Conservation (phyloP, 2,329 filamentous ascomycete genomes). For the Drechmeria coniospora region DNA sequence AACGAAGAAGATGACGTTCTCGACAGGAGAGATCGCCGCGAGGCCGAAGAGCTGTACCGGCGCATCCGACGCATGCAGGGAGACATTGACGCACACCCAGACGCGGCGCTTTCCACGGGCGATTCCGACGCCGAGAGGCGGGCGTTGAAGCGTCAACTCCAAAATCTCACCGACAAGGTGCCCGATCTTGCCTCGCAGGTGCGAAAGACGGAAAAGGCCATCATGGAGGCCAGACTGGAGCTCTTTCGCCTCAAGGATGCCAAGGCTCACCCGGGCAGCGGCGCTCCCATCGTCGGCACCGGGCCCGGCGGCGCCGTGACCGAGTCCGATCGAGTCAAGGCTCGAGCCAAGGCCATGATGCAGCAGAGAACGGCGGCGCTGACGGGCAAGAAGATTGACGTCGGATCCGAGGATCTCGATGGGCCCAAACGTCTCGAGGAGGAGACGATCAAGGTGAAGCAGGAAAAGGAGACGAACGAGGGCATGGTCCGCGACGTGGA, state of each 20-base stretch:
- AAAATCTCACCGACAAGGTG: slow-evolving; percentile 74
- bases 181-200: slow-evolving; percentile 88
- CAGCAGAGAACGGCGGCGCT: slow-evolving; percentile 89
- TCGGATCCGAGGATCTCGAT: slow-evolving; percentile 54
- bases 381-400: slow-evolving; percentile 65
- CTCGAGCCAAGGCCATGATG: slow-evolving; percentile 95
- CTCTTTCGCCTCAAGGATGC: slow-evolving; percentile 88
- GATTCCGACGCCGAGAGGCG: slow-evolving; percentile 84
- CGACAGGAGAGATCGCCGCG: slow-evolving; percentile 76
- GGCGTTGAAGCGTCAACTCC: slow-evolving; percentile 74
- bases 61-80: slow-evolving; percentile 84
- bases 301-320: slow-evolving; percentile 83
- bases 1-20: slow-evolving; percentile 84
- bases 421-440: slow-evolving; percentile 78
- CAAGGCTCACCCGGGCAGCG: slow-evolving; percentile 74
- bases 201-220: slow-evolving; percentile 76
- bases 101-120: slow-evolving; percentile 49
- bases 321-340: slow-evolving; percentile 87
- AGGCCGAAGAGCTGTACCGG: slow-evolving; percentile 86
- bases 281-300: slow-evolving; percentile 72
- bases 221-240: slow-evolving; percentile 81
- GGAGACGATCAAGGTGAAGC: slow-evolving; percentile 65
- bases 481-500: slow-evolving; percentile 94
- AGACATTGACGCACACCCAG: slow-evolving; percentile 85
- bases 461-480: slow-evolving; percentile 87